A percentile compares a stretch with the other conserved stretches of the same genome.
phyloP scores from a whole-genome alignment of 2,329 filamentous ascomycete species.

The Pseudogymnoascus sp. region DNA sequence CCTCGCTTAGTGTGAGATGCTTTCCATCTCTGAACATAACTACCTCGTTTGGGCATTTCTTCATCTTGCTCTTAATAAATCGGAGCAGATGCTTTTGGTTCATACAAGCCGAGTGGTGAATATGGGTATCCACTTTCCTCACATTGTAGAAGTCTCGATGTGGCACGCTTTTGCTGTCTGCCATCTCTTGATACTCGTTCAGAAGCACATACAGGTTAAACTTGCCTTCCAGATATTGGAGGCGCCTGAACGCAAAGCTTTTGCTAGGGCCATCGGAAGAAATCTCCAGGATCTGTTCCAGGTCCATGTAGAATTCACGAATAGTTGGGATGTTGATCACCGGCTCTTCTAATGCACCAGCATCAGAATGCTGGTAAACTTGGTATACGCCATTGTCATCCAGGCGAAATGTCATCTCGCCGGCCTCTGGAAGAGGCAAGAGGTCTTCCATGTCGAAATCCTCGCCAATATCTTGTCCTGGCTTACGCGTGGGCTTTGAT shows the following conservation, averaged over 20 bases:
- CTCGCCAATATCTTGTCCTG: conserved; percentile 82
- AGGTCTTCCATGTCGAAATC: conserved; percentile 82
- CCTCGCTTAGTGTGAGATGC: conserved; percentile 81
- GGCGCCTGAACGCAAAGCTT: conserved; percentile 88
- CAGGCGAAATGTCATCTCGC: conserved; percentile 68
- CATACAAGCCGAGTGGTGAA: conserved; percentile 99
- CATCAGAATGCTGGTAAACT: conserved; percentile 68
- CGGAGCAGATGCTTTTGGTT: conserved; percentile 97
- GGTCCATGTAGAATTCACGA: conserved; percentile 90
- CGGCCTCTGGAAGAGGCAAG: conserved; percentile 63
- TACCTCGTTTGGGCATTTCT: conserved; percentile 90
- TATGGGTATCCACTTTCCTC: conserved; percentile 96
- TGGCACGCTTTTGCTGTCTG: conserved; percentile 94
- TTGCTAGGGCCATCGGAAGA: conserved; percentile 95
- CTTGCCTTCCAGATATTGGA: conserved; percentile 94
- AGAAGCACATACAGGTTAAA: conserved; percentile 90
- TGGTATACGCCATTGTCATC: conserved; percentile 87
- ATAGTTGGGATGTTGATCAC: conserved; percentile 83
- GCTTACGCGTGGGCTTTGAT: conserved; percentile 57
- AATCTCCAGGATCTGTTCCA: conserved; percentile 79
- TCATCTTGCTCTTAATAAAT: conserved; percentile 99
- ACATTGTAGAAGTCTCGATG: conserved; percentile 99
- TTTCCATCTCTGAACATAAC: conserved; percentile 90
- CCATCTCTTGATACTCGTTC: conserved; percentile 96
- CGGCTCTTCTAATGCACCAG: conserved; percentile 57